Evolutionary conservation across 2,329 filamentous ascomycete species (phyloP), one percentile per base, ranked within the genome.

Genomic region (Pseudogymnoascus sp.): DNA sequence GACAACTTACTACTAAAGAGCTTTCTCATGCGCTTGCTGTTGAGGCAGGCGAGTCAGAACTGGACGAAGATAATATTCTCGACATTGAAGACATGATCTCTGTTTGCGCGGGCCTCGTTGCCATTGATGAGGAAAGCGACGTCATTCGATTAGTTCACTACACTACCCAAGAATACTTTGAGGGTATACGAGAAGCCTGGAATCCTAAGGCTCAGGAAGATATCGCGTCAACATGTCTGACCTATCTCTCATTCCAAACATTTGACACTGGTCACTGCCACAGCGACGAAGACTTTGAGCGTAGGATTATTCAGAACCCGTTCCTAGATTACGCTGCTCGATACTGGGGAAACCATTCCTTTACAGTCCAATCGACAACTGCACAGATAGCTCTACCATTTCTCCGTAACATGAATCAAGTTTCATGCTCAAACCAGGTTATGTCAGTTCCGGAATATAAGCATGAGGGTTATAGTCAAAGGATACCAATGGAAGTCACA

Each of bases 141-240:
- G 16, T 60, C 14, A 61, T 70, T 22, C 65, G 70, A 10, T 59
- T 72, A 4, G 65, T 70, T 2, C 71, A 72, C 62, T 68, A 65
- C 46, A 70, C 71, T 2, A 60, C 67, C 4, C 69, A 72, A 40
- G 70, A 73, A 56, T 73, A 70, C 59, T 65, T 73, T 46, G 6
- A 14, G 22, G 1, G 22, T 7, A 2, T 35, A 1, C 56, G 56
- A 38, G 31, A 60, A 7, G 3, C 0, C 2, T 60, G 31, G 35
- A 35, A 14, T 37, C 56, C 56, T n/a, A 37, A 22, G n/a, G 56
- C 31, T 4, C 56, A 22, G 22, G 56, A 35, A 14, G 35, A 37
- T 2, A 60, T 60, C 1, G 16, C n/a, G 10, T 38, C 16, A 3
- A 38, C 56, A 10, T 60, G 56, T 11, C 11, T 60, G 8, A 35